Conservation (phyloP, 495 filamentous ascomycete genomes). For the Podospora australis region DNA sequence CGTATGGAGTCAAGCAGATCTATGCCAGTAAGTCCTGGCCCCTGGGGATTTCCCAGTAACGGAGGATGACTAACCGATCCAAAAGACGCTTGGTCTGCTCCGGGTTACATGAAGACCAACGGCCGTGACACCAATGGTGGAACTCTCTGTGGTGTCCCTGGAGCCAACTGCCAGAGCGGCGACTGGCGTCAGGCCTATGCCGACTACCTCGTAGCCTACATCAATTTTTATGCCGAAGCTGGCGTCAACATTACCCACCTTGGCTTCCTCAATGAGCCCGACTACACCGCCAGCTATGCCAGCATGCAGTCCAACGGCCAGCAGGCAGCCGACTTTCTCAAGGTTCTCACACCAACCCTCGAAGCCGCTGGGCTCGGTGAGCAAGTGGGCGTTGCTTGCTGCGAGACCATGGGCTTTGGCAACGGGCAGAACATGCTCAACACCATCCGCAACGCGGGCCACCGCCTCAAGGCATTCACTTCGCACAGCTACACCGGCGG, state of each 20-base stretch:
- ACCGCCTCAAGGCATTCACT: constrained; percentile 30
- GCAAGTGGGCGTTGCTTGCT: constrained; percentile 33
- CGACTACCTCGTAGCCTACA: constrained; percentile 48
- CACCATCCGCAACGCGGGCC: constrained; percentile 27
- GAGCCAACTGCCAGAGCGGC: constrained; percentile 37
- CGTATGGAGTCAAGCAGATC: constrained; percentile 41
- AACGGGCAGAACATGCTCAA: constrained; percentile 35
- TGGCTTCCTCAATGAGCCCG: constrained; percentile 42
- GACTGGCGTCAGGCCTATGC: constrained; percentile 53
- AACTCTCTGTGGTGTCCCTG: constrained; percentile 46
- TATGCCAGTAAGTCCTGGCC: constrained; percentile 40
- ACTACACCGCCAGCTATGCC: constrained; percentile 34
- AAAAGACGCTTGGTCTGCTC: constrained; percentile 35
- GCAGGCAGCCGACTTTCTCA: constrained; percentile 39
- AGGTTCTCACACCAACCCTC: constrained; percentile 29
- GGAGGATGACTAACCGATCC: not conserved
- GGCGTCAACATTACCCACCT: constrained; percentile 46
- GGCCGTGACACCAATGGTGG: constrained; percentile 44
- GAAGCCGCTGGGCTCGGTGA: constrained; percentile 21
- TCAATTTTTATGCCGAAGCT: constrained; percentile 43
- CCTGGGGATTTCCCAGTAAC: not conserved
- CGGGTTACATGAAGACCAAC: constrained; percentile 52
- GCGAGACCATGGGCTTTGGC: constrained; percentile 36
- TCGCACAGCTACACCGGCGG: constrained; percentile 36
- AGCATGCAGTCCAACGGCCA: constrained; percentile 30